Evolutionary conservation across 805 yeast genomes (phyloP).

Genomic region (Wickerhamiella parazyma): DNA sequence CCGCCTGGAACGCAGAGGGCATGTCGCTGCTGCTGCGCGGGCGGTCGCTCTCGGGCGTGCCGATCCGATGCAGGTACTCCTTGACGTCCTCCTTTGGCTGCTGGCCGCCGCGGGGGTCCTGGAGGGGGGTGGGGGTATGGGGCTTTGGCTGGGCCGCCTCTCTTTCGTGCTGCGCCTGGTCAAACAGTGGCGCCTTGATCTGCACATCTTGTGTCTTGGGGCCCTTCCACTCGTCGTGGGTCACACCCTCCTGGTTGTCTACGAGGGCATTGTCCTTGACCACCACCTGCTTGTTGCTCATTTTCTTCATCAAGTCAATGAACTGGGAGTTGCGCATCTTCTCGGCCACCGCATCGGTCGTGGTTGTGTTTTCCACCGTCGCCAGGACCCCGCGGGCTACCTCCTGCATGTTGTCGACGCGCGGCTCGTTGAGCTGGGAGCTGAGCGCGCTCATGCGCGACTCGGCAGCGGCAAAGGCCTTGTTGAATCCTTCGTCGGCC

Average conservation of each 20-base stretch:
- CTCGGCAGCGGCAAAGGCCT: slow-evolving; percentile 16
- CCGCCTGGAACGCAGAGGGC: slow-evolving; percentile 13
- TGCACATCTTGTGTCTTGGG: slow-evolving; percentile 10
- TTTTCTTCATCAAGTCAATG: slow-evolving; percentile 15
- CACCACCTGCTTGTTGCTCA: slow-evolving; percentile 4
- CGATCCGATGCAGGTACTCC: slow-evolving; percentile 14
- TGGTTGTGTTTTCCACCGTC: slow-evolving; percentile 9
- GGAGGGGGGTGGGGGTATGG: not conserved
- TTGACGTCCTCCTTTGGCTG: slow-evolving; percentile 18
- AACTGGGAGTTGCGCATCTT: slow-evolving; percentile 17
- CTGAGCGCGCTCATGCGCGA: slow-evolving; percentile 1
- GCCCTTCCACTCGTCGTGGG: slow-evolving; percentile 1
- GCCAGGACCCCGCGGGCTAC: slow-evolving; percentile 15
- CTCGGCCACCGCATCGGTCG: slow-evolving; percentile 11
- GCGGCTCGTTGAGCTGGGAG: not conserved
- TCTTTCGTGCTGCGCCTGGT: slow-evolving; percentile 9
- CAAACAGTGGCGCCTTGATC: slow-evolving; percentile 8
- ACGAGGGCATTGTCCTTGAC: slow-evolving; percentile 6
- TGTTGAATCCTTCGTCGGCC: slow-evolving; percentile 10
- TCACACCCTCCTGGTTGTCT: not conserved
- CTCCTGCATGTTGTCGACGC: slow-evolving; percentile 9
- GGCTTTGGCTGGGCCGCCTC: not conserved
- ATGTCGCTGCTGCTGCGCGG: no score
- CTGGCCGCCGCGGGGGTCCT: slow-evolving; percentile 9
- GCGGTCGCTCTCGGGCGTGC: slow-evolving; percentile 4